Conservation (phyloP, 306 rosid genomes). For the Prunus persica region Prunus_persica_NCBIv2 NC_034009.1:12576001-12576500, state of each 20-base stretch:
- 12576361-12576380: not conserved
- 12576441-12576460: too few species aligned
- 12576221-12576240: not conserved
- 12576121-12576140: conserved; percentile 89
- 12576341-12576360: not conserved
- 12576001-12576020: not conserved
- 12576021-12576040: not conserved
- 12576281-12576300: not conserved
- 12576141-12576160: conserved; percentile 83
- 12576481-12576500: too few species aligned
- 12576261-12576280: too few species aligned
- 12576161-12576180: conserved; percentile 27
- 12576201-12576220: not conserved
- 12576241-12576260: not conserved
- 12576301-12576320: not conserved
- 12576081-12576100: conserved; percentile 1
- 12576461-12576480: too few species aligned
- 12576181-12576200: not conserved
- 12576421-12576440: too few species aligned
- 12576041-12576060: not conserved
- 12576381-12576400: not conserved
- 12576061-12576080: not conserved
- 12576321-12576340: not conserved
- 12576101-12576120: conserved; percentile 60
- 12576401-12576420: not conserved